Conservation (phyloP, 495 filamentous ascomycete genomes). For the Choiromyces venosus region DNA sequence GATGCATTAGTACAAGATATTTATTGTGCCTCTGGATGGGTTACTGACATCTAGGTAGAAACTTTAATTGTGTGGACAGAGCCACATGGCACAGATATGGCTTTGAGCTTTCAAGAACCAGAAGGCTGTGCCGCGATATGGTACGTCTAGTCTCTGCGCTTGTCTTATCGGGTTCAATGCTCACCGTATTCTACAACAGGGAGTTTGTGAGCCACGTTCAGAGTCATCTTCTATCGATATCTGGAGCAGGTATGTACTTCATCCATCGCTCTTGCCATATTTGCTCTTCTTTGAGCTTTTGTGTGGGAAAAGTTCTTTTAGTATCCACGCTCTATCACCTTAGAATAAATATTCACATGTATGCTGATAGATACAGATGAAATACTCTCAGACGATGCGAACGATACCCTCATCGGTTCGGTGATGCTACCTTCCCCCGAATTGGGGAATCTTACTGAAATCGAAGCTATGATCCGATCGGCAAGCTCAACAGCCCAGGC, state of each 20-base stretch:
- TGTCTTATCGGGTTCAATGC: conserved; percentile 7
- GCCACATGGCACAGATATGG: conserved; percentile 81
- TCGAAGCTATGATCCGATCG: conserved; percentile 72
- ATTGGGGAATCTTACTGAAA: conserved; percentile 71
- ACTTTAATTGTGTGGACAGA: conserved; percentile 99
- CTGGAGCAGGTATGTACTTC: conserved; percentile 35
- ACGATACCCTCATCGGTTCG: conserved; percentile 47
- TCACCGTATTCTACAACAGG: conserved; percentile 50
- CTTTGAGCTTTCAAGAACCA: conserved; percentile 94
- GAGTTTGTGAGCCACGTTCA: conserved; percentile 86
- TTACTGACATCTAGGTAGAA: conserved; percentile 51
- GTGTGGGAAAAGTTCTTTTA: background rate
- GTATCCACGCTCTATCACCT: background rate
- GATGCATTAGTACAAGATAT: conserved; percentile 3
- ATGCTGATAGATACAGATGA: conserved; percentile 57
- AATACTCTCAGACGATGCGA: conserved; percentile 75
- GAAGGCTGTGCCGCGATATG: conserved; percentile 91
- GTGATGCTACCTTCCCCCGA: conserved; percentile 72
- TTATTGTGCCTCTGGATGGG: background rate
- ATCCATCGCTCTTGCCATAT: conserved; percentile 20
- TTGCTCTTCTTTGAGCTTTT: conserved; percentile 13
- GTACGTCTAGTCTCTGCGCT: conserved; percentile 47
- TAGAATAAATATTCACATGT: background rate
- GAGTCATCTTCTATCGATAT: conserved; percentile 52
- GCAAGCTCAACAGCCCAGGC: conserved; percentile 67